These are phyloP conservation scores for Pseudozyma pruni DNA, from an alignment of 1,284 basidiomycete genomes.

Conservation along the genomic window DNA sequence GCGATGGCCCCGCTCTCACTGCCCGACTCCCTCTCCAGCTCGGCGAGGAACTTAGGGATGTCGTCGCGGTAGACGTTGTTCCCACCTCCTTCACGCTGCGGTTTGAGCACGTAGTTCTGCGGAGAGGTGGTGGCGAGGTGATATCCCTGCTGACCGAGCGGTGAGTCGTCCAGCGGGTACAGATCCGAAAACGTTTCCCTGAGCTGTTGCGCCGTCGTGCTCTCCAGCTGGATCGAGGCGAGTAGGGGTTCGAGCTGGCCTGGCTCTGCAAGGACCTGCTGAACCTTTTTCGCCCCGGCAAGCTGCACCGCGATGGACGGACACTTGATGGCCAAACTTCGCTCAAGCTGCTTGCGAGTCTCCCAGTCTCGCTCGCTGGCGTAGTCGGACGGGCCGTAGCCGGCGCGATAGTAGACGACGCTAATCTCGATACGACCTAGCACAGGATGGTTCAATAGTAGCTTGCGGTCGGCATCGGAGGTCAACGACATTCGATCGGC, in stretches of 20 bases:
- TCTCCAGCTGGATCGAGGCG: neutral
- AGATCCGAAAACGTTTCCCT: slow-evolving; percentile 48
- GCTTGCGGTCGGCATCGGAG: slow-evolving; percentile 4
- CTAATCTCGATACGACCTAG: slow-evolving; percentile 75
- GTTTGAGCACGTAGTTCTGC: slow-evolving; percentile 84
- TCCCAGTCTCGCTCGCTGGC: slow-evolving; percentile 75
- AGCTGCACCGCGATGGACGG: slow-evolving; percentile 90
- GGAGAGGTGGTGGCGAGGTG: slow-evolving; percentile 72
- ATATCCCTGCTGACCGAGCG: slow-evolving; percentile 71
- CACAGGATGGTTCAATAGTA: slow-evolving; percentile 24
- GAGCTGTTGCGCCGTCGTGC: slow-evolving; percentile 12
- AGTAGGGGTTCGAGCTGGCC: slow-evolving; percentile 79
- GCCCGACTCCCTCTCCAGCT: slow-evolving; percentile 18
- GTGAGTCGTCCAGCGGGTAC: slow-evolving; percentile 69
- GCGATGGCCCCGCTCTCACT: slow-evolving; percentile 18
- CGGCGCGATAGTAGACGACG: slow-evolving; percentile 85
- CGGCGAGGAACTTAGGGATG: slow-evolving; percentile 81
- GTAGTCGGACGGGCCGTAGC: slow-evolving; percentile 88
- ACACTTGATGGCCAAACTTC: slow-evolving; percentile 88
- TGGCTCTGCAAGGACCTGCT: slow-evolving; percentile 83
- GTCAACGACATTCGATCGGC: slow-evolving; percentile 5
- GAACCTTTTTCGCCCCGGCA: slow-evolving; percentile 94
- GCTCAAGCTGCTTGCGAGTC: slow-evolving; percentile 80
- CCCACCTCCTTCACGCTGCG: slow-evolving; percentile 94
- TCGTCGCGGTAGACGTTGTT: slow-evolving; percentile 91